A percentile compares a stretch with the other conserved stretches of the same genome.
Evolutionary conservation across 1,284 basidiomycete species (phyloP).

Genomic region (Cutaneotrichosporon sp.): DNA sequence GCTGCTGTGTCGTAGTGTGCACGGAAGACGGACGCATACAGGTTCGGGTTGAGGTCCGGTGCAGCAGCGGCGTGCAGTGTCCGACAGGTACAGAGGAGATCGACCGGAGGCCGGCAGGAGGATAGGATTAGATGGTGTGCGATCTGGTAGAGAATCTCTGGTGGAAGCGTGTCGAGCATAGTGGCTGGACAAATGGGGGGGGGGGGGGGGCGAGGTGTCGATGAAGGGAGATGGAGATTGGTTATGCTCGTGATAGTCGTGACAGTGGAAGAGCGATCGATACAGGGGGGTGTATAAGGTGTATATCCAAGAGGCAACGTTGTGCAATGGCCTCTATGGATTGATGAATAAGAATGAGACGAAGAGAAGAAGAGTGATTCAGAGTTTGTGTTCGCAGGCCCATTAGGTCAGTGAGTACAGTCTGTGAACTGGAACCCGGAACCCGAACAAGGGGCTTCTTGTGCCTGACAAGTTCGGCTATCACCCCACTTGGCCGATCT

Average conservation of each 20-base stretch:
- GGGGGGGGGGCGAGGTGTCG: not conserved
- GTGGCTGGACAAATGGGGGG: not conserved
- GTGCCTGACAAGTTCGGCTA: not conserved
- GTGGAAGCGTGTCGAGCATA: slow-evolving; percentile 58
- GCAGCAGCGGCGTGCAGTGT: slow-evolving; percentile 55
- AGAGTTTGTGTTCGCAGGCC: no score
- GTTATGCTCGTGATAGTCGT: not conserved
- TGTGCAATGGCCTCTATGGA: no score
- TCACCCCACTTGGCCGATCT: not conserved
- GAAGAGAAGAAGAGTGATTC: no score
- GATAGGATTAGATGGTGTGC: slow-evolving; percentile 55
- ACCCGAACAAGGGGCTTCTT: no score
- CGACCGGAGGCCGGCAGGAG: slow-evolving; percentile 41
- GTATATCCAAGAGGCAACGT: no score
- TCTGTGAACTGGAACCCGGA: no score
- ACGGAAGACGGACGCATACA: slow-evolving; percentile 64
- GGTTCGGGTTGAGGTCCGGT: slow-evolving; percentile 56
- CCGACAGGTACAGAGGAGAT: slow-evolving; percentile 59
- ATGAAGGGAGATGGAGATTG: not conserved
- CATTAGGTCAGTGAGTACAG: no score
- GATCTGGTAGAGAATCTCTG: slow-evolving; percentile 63
- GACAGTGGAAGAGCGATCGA: no score
- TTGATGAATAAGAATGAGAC: no score
- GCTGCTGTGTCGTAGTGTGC: slow-evolving; percentile 64
- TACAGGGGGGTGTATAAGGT: not conserved